Percentiles rank a stretch among this genome's conserved stretches.
Evolutionary conservation across 345 rosid species (phyloP).

Genomic region (Gossypium herbaceum): DNA sequence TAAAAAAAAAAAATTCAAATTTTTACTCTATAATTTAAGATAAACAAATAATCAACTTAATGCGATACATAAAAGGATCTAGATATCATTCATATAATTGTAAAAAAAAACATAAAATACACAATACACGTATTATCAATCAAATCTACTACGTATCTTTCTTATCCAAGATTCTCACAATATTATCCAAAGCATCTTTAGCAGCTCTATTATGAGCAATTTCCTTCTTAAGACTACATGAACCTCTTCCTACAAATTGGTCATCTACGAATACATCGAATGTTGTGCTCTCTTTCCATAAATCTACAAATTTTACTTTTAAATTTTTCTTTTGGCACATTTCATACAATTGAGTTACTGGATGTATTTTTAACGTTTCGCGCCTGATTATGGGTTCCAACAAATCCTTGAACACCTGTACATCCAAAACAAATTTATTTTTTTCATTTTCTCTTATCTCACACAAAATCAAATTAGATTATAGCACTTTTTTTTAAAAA

Average conservation of each 20-base stretch:
- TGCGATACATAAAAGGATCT: too few relatives aligned
- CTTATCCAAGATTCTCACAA: slow-evolving; percentile 13
- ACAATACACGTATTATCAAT: too few relatives aligned
- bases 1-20: too few relatives aligned
- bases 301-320: slow-evolving; percentile 40
- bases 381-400: slow-evolving; percentile 50
- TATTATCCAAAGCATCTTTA: slow-evolving; percentile 47
- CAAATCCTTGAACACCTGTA: slow-evolving; percentile 44
- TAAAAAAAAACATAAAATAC: too few relatives aligned
- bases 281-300: slow-evolving; percentile 33
- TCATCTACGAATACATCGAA: slow-evolving; percentile 38
- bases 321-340: slow-evolving; percentile 53
- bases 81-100: too few relatives aligned
- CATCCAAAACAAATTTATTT: background rate
- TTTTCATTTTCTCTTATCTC: too few relatives aligned
- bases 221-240: slow-evolving; percentile 40
- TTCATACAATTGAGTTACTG: slow-evolving; percentile 47
- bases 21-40: too few relatives aligned
- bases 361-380: slow-evolving; percentile 37
- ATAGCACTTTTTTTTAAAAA: too few relatives aligned
- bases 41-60: too few relatives aligned
- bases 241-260: slow-evolving; percentile 36
- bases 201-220: slow-evolving; percentile 60
- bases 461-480: too few relatives aligned
- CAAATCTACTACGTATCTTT: background rate